phyloP scores from a whole-genome alignment of 148 eudicot genomes.

The Talinum fruticosum region DNA sequence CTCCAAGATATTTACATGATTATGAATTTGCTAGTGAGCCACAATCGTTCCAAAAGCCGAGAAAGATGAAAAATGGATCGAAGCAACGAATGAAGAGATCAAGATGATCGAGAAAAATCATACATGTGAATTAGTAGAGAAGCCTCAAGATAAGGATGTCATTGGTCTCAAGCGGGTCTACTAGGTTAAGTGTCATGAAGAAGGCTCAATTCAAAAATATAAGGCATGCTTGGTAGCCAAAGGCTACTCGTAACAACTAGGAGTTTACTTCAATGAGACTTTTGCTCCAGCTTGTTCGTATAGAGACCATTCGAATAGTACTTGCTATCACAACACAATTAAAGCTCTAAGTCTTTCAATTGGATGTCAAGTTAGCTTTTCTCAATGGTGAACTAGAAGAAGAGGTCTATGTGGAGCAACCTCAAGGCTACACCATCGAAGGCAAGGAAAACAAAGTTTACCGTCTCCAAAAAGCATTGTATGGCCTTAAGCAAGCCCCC shows the following conservation, averaged over 20 bases:
- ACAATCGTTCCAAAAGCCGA: background rate
- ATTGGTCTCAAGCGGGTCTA: constrained; percentile 30
- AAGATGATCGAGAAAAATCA: background rate
- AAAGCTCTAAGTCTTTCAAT: background rate
- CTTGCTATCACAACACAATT: constrained; percentile 3
- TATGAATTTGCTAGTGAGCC: background rate
- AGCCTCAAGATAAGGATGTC: background rate
- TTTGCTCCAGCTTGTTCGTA: constrained; percentile 15
- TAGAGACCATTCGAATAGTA: constrained; percentile 4
- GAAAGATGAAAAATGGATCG: background rate
- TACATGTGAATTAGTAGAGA: background rate
- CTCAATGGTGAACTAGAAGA: constrained; percentile 17
- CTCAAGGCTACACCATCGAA: background rate
- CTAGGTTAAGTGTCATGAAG: constrained; percentile 9
- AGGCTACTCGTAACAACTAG: constrained; percentile 5
- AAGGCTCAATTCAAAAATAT: constrained; percentile 5
- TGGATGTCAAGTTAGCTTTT: constrained; percentile 24
- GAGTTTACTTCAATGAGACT: constrained; percentile 5
- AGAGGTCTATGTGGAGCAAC: constrained; percentile 23
- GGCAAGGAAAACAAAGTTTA: background rate
- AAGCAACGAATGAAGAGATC: background rate
- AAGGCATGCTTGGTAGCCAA: constrained; percentile 19
- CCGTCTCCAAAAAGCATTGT: background rate
- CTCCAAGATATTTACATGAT: background rate
- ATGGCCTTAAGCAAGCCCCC: background rate